phyloP scores from a whole-genome alignment of 139 green algal genomes.

The Micractinium sp. region DNA sequence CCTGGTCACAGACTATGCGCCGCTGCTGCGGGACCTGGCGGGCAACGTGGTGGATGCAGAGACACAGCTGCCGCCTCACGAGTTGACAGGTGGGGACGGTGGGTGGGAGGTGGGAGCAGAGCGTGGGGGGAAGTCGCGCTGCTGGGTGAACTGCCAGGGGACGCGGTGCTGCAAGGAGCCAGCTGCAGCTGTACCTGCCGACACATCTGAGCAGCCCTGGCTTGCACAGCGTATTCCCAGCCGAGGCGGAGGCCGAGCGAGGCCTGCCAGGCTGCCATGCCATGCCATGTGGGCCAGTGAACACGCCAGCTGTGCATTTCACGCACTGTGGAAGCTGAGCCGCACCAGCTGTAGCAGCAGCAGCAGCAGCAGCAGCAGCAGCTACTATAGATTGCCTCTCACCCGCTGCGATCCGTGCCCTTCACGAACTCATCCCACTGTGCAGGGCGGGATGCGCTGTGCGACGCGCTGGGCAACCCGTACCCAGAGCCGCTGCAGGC shows the following conservation, averaged over 20 bases:
- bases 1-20: constrained; percentile 67
- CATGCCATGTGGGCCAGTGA: neutral
- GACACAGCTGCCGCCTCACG: constrained; percentile 38
- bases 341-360: neutral
- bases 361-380: neutral
- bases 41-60: constrained; percentile 53
- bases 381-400: neutral
- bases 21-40: constrained; percentile 50
- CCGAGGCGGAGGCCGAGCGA: too few species aligned
- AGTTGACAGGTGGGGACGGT: neutral
- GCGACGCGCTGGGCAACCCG: constrained; percentile 56
- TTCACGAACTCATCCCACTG: too few species aligned
- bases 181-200: too few species aligned
- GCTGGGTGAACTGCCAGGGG: too few species aligned
- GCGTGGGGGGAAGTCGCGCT: too few species aligned
- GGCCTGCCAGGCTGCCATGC: neutral
- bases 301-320: neutral
- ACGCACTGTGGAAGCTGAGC: neutral
- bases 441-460: constrained; percentile 53
- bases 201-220: too few species aligned
- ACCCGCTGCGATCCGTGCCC: neutral
- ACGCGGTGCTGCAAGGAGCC: too few species aligned
- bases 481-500: constrained; percentile 61
- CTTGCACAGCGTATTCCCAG: too few species aligned
- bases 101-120: neutral